Percentiles rank a stretch among this genome's conserved stretches.
Conservation (phyloP, 2,329 filamentous ascomycete species). For the Cytospora schulzeri region DNA sequence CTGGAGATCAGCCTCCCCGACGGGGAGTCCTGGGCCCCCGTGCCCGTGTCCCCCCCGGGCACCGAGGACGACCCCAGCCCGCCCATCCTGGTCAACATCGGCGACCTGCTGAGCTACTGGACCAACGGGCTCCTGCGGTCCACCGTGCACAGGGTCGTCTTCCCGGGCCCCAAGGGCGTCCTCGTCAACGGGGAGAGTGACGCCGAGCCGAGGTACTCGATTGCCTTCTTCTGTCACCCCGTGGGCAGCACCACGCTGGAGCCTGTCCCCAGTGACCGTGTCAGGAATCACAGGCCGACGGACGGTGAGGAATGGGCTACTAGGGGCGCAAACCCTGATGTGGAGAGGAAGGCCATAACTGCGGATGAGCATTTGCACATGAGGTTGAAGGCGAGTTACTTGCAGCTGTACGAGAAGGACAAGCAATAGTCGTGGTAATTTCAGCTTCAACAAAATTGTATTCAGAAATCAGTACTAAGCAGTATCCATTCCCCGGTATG, state of each 20-base stretch:
- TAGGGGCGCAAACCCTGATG: slow-evolving; percentile 46
- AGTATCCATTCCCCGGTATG: background rate
- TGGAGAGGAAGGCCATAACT: slow-evolving; percentile 59
- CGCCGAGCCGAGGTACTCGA: slow-evolving; percentile 60
- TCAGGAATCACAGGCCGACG: slow-evolving; percentile 40
- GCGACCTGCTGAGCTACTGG: slow-evolving; percentile 78
- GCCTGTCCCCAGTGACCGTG: slow-evolving; percentile 62
- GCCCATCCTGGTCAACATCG: slow-evolving; percentile 81
- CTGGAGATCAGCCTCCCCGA: slow-evolving; percentile 74
- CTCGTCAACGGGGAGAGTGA: slow-evolving; percentile 48
- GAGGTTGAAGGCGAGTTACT: slow-evolving; percentile 61
- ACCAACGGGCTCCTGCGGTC: slow-evolving; percentile 84
- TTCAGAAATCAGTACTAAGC: background rate
- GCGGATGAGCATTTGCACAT: slow-evolving; percentile 66
- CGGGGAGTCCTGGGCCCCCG: slow-evolving; percentile 61
- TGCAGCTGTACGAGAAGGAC: slow-evolving; percentile 50
- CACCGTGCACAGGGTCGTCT: slow-evolving; percentile 87
- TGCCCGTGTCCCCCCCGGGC: slow-evolving; percentile 65
- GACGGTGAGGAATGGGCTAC: slow-evolving; percentile 29
- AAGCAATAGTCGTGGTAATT: slow-evolving; percentile 3
- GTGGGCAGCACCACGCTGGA: slow-evolving; percentile 54
- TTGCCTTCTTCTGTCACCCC: slow-evolving; percentile 71
- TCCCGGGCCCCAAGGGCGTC: slow-evolving; percentile 51
- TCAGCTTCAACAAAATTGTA: background rate
- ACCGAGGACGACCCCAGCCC: slow-evolving; percentile 61